Base-by-base conservation (phyloP, 1,284 basidiomycete genomes). In the Volvariella surrecta region DNA sequence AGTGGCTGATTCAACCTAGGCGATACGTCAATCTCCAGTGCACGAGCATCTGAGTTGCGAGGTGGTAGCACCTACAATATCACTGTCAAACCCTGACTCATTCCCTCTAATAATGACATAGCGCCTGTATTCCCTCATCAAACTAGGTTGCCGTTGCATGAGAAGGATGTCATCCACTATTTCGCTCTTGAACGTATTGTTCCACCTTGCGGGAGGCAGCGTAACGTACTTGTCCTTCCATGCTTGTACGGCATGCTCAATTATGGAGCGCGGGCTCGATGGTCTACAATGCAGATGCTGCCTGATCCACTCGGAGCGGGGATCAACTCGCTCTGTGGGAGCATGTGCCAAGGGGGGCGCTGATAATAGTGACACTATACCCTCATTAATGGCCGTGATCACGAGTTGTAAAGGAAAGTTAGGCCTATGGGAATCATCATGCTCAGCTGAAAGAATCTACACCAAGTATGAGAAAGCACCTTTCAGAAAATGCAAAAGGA, bases 41-140 rank as follows among this genome's bases (percentile, higher is more conserved):
- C 31, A 17, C 31, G 17, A 18, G 10, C 16, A 28, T n/a, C 22
- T 48, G 10, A 38, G 39, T 39, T 34, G 17, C 8, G 3, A 45
- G 17, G 3, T 15, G 1, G 4, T 15, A 47, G 16, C n/a, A 59
- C 59, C 48, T 38, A 63, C 62, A 19, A 58, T 56, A 39, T 58
- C 55, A 32, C 39, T 45, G 42, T 49, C 20, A 11, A 39, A 37
- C 32, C 32, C 28, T 40, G 22, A 10, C 24, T 31, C 31, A 21
- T 58, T 52, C 16, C 65, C 65, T 48, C 58, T 64, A 41, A 85
- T 58, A 1, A 81, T 65, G 9, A 82, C 73, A 56, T 72, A 85
- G 28, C 82, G 70, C 17, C 82, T 70, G 51, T 79, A 76, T 19
- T 65, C 51, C 37, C 67, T 58, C 70, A 81, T 76, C 21, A 84